phyloP scores from a whole-genome alignment of 2,329 filamentous ascomycete species.

The Colletotrichum salicis region DNA sequence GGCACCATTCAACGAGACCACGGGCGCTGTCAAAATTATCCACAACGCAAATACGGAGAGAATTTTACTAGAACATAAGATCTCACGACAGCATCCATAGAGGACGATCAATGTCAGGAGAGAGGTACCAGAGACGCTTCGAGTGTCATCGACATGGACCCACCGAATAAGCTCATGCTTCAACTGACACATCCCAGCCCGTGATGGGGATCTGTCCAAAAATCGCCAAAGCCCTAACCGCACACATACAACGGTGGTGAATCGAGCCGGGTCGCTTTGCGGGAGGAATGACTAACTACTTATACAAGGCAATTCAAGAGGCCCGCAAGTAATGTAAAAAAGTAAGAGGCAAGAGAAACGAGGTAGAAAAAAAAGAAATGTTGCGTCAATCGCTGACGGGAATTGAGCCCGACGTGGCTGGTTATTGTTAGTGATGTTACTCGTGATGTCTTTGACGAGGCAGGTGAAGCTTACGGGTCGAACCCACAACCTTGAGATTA shows the following conservation, averaged over 20 bases:
- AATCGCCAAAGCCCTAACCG: conserved; percentile 1
- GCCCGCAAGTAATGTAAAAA: background rate
- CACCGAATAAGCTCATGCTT: background rate
- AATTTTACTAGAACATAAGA: too few species aligned
- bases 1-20: background rate
- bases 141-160: background rate
- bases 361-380: background rate
- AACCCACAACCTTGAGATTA: conserved; percentile 70
- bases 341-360: too few species aligned
- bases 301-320: too few species aligned
- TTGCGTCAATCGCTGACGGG: conserved; percentile 15
- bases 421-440: background rate
- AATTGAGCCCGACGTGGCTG: conserved; percentile 34
- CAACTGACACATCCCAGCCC: background rate
- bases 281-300: background rate
- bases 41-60: too few species aligned
- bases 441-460: too few species aligned
- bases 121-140: background rate
- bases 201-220: background rate
- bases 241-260: background rate
- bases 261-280: background rate
- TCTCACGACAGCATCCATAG: background rate
- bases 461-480: conserved; percentile 43
- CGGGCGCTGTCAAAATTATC: too few species aligned
- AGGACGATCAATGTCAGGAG: background rate